Evolutionary conservation across 192 early-diverging fungal genomes (phyloP), one percentile per base, ranked within the genome.

Genomic region (Mortierella antarctica): DNA sequence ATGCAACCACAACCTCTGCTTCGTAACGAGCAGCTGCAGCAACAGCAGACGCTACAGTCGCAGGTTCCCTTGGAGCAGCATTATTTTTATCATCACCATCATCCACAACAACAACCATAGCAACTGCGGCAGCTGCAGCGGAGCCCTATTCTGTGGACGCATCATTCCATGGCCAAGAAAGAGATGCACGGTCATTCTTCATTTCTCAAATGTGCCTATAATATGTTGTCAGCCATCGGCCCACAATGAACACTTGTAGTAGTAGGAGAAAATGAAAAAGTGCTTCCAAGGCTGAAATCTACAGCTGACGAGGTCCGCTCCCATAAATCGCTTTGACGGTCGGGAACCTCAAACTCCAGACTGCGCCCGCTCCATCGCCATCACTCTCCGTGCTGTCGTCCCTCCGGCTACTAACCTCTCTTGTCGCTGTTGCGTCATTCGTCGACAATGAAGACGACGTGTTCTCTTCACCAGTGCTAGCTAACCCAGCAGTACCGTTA

Each of bases 311-410:
- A 13, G 75, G 77, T 1, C 74, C 85, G 5, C 62, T 48, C 17
- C 66, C 85, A 50, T 85, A 88, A 10, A 89, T 85, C 15, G 84
- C 83, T 57, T 89, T 89, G 50, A 89, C 80, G 6, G 82, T 71
- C 17, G 88, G 88, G 51, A 89, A 89, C 42, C 88, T 74, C 42
- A 89, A 57, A 49, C 83, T 85, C 82, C 79, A 74, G 9, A 64
- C 71, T 7, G 7, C 59, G 11, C 55, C 62, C 49, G 42, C 45
- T 15, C 15, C 54, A 31, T 45, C 44, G 2, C 18, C 13, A 9
- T 51, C 40, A 23, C 18, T 39, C 15, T 23, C 42, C 8, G 1
- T 13, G 4, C 17, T 47, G 13, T 67, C 41, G 9, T 67, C 56
- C n/a, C 8, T 15, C 17, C 17, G 47, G 3, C 18, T 62, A 13